Conservation (phyloP, 2,329 filamentous ascomycete species). For the Phialemonium atrogriseum region DNA sequence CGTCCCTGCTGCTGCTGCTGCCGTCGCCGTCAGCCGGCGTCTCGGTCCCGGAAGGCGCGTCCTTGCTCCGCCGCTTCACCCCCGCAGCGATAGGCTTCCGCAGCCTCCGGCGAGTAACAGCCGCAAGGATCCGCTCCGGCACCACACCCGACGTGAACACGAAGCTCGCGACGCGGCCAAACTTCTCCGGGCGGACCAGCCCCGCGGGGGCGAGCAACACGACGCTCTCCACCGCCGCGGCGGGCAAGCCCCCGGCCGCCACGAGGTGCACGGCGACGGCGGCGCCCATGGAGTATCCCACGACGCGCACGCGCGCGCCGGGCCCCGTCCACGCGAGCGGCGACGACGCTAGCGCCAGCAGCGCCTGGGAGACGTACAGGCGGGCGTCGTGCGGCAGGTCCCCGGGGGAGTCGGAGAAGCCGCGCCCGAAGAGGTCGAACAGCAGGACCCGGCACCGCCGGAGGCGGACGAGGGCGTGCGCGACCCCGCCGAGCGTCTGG, state of each 20-base stretch:
- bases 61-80: conserved; percentile 16
- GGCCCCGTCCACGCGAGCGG: conserved; percentile 57
- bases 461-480: conserved; percentile 53
- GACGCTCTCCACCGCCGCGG: conserved; percentile 58
- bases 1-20: conserved; percentile 24
- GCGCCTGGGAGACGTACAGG: conserved; percentile 65
- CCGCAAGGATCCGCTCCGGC: conserved; percentile 41
- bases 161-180: conserved; percentile 39
- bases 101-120: conserved; percentile 38
- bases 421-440: conserved; percentile 65
- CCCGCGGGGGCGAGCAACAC: conserved; percentile 74
- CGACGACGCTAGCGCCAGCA: conserved; percentile 63
- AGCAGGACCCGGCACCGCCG: conserved; percentile 72
- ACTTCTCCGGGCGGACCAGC: conserved; percentile 52
- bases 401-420: conserved; percentile 56
- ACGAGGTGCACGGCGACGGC: conserved; percentile 70
- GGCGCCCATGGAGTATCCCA: conserved; percentile 79
- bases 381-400: conserved; percentile 64
- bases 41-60: conserved; percentile 3
- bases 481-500: conserved; percentile 60
- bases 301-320: conserved; percentile 47
- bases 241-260: conserved; percentile 63
- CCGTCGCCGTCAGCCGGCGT: not conserved
- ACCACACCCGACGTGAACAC: conserved; percentile 47
- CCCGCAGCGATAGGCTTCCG: conserved; percentile 39